These are phyloP conservation scores for Kurtzmaniella quercitrusa DNA, from an alignment of 1,139 yeast genomes.

Conservation along the genomic window DNA sequence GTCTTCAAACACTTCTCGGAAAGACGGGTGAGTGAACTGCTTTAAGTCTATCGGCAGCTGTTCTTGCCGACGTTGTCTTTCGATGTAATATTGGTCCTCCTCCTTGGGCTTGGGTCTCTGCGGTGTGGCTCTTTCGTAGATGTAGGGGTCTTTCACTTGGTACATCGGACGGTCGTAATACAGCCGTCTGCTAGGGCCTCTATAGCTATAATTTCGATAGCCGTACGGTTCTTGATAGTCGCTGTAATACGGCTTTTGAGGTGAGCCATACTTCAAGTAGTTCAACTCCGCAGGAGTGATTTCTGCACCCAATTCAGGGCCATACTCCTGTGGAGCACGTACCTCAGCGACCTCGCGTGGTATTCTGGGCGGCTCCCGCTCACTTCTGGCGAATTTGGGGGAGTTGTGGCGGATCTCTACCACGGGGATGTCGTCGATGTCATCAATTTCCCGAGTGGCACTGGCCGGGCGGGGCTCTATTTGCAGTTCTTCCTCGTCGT, in stretches of 20 bases:
- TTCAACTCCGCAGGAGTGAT: constrained; percentile 2
- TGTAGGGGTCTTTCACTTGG: background rate
- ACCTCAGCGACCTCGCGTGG: constrained; percentile 1
- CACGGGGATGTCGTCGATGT: background rate
- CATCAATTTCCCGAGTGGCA: background rate
- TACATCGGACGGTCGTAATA: background rate
- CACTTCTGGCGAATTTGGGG: background rate
- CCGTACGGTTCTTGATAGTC: background rate
- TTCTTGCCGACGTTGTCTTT: constrained; percentile 33
- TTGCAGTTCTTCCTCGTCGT: constrained; percentile 1
- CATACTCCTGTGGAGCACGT: background rate
- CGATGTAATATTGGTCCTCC: constrained; percentile 31
- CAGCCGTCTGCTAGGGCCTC: background rate
- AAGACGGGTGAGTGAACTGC: constrained; percentile 39
- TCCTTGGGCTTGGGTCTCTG: constrained; percentile 5
- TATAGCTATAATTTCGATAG: background rate
- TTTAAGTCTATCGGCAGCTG: constrained; percentile 32
- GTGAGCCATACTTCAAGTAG: background rate
- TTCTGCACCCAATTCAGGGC: constrained; percentile 1
- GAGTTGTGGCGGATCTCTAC: background rate
- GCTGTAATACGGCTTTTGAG: background rate
- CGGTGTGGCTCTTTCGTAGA: background rate
- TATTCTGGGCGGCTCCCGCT: background rate
- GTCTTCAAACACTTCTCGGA: constrained; percentile 36
- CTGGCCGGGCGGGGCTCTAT: background rate